A percentile compares a stretch with the other conserved stretches of the same genome.
phyloP scores from a whole-genome alignment of 306 rosid genomes.

The Betula pendula region DNA sequence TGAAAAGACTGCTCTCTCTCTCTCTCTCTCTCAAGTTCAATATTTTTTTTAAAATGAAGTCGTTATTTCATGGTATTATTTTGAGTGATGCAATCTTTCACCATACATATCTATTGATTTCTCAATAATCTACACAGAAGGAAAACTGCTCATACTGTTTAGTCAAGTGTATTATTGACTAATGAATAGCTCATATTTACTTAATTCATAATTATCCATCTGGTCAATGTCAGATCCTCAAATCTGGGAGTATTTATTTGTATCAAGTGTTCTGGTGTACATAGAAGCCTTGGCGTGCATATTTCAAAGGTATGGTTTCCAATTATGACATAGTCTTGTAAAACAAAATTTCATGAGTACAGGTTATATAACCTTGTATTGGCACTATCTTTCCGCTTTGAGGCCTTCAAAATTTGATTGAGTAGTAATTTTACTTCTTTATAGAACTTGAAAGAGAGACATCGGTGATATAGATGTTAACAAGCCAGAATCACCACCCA shows the following conservation, averaged over 20 bases:
- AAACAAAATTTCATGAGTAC: not conserved
- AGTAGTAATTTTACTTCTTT: not conserved
- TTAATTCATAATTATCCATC: constrained; percentile 12
- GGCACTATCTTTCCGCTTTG: not conserved
- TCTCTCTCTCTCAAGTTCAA: not conserved
- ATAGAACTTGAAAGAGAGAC: not conserved
- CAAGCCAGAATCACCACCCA: not conserved
- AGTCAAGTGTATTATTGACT: constrained; percentile 6
- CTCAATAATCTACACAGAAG: not conserved
- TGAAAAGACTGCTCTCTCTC: not conserved
- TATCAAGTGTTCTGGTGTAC: constrained; percentile 94
- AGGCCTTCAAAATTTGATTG: not conserved
- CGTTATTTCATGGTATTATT: not conserved
- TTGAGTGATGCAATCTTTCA: not conserved
- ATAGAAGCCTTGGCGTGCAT: constrained; percentile 93
- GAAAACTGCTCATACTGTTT: not conserved
- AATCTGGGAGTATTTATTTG: constrained; percentile 81
- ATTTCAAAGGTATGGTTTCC: constrained; percentile 70
- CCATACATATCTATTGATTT: not conserved
- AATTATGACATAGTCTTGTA: constrained; percentile 9
- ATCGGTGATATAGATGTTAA: not conserved
- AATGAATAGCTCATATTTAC: constrained; percentile 14
- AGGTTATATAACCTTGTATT: not conserved
- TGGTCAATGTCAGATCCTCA: constrained; percentile 59
- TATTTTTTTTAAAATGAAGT: not conserved